Percentiles rank a stretch among this genome's conserved stretches.
Evolutionary conservation across 2,329 filamentous ascomycete species (phyloP).

Genomic region (Monascus ruber): DNA sequence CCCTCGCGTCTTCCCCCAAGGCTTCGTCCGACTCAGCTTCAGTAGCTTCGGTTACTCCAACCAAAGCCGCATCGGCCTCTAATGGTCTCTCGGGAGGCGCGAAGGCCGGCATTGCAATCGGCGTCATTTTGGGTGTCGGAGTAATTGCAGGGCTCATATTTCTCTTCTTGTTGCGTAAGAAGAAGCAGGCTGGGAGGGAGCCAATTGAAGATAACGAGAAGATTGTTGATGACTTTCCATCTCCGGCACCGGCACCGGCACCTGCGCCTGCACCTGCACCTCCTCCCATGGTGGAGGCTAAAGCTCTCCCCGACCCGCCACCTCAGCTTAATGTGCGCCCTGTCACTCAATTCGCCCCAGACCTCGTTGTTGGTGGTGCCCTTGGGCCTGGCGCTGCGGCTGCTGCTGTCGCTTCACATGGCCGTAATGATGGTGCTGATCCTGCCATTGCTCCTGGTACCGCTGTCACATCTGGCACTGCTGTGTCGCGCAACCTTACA

Average conservation of each 20-base stretch:
- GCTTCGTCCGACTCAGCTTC: constrained; percentile 7
- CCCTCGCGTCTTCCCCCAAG: too few species aligned
- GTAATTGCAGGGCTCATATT: constrained; percentile 57
- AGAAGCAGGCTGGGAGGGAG: constrained; percentile 44
- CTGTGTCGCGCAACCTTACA: constrained; percentile 22
- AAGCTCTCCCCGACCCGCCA: constrained; percentile 41
- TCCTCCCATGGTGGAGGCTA: constrained; percentile 22
- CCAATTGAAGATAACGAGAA: constrained; percentile 54
- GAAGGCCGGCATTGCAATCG: constrained; percentile 78
- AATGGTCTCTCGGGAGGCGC: constrained; percentile 33
- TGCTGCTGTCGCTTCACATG: constrained; percentile 10
- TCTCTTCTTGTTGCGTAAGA: constrained; percentile 58
- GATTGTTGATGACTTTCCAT: constrained; percentile 19
- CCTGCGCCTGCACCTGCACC: constrained; percentile 24
- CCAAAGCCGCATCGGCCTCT: constrained; percentile 12
- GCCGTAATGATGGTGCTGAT: too few species aligned
- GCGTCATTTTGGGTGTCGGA: constrained; percentile 59
- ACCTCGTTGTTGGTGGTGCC: constrained; percentile 34
- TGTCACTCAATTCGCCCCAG: constrained; percentile 70
- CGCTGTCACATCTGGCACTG: constrained; percentile 8
- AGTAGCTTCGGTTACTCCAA: constrained; percentile 14
- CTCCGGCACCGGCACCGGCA: constrained; percentile 18
- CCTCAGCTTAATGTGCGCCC: constrained; percentile 79
- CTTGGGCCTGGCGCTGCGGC: constrained; percentile 12
- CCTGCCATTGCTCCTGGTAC: constrained; percentile 4